Conservation (phyloP, 176 grass and related monocot genomes). For the Paspalum vaginatum region DNA sequence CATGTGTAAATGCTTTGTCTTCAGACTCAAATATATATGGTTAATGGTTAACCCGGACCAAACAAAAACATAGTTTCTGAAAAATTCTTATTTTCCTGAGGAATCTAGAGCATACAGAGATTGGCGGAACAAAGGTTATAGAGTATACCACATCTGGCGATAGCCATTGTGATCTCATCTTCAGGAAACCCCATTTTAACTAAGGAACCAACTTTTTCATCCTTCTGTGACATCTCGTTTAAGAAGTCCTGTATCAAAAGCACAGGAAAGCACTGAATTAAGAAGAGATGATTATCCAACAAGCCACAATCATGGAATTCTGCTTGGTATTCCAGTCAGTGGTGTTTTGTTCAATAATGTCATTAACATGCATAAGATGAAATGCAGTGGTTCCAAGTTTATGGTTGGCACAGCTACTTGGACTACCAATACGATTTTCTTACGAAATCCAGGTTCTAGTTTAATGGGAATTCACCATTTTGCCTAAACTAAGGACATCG, state of each 20-base stretch:
- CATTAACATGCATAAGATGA: not conserved
- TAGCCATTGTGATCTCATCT: slow-evolving; percentile 59
- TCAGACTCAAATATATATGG: not conserved
- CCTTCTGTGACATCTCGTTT: slow-evolving; percentile 59
- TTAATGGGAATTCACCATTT: not conserved
- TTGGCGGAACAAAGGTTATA: not conserved
- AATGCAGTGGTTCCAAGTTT: not conserved
- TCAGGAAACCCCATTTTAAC: slow-evolving; percentile 76
- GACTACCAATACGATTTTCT: not conserved
- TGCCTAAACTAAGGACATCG: not conserved
- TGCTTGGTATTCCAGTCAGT: not conserved
- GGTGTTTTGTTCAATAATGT: not conserved
- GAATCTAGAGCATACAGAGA: not conserved
- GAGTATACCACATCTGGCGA: slow-evolving; percentile 85
- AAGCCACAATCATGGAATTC: not conserved
- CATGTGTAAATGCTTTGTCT: not conserved
- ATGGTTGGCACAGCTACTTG: not conserved
- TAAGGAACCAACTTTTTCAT: slow-evolving; percentile 58
- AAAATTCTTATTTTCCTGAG: slow-evolving; percentile 4
- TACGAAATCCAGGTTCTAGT: not conserved
- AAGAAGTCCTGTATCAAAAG: slow-evolving; percentile 65
- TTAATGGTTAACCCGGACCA: not conserved
- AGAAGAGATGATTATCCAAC: not conserved
- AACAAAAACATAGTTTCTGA: not conserved
- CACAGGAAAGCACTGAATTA: not conserved